Evolutionary conservation across 768 basidiomycete species (phyloP).

Genomic region (Lactifluus piperatus): DNA sequence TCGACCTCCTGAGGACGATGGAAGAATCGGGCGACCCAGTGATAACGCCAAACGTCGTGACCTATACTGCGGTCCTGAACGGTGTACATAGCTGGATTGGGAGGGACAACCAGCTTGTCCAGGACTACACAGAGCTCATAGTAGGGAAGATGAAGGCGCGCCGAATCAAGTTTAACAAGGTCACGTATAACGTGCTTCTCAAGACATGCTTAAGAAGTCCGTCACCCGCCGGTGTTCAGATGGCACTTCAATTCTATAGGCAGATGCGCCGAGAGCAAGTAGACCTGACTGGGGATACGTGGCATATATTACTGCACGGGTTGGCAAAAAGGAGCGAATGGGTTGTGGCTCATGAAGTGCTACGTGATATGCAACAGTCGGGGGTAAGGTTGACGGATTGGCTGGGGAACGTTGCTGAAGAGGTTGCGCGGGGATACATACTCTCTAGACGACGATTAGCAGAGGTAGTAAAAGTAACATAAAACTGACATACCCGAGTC

Average conservation of each 20-base stretch:
- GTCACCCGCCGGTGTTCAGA: conserved; percentile 39
- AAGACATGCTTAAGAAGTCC: conserved; percentile 51
- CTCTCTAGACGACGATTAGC: conserved; percentile 6
- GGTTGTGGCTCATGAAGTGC: conserved; percentile 49
- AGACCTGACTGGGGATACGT: conserved; percentile 53
- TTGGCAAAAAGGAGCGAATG: conserved; percentile 50
- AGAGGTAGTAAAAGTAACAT: neutral
- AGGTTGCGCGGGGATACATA: conserved; percentile 13
- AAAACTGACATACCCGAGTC: neutral
- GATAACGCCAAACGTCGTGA: conserved; percentile 60
- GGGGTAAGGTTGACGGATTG: conserved; percentile 41
- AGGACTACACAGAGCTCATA: conserved; percentile 43
- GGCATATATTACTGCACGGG: conserved; percentile 67
- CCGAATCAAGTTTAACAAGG: conserved; percentile 46
- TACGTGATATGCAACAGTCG: conserved; percentile 51
- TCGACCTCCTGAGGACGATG: conserved; percentile 70
- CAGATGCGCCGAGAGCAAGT: conserved; percentile 48
- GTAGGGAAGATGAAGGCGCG: conserved; percentile 49
- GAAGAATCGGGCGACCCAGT: conserved; percentile 40
- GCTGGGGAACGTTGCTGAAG: conserved; percentile 25
- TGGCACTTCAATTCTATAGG: conserved; percentile 50
- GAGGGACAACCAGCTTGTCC: conserved; percentile 35
- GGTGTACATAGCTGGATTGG: conserved; percentile 58
- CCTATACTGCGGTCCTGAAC: conserved; percentile 74
- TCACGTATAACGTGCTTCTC: conserved; percentile 74